Evolutionary conservation across 2,329 filamentous ascomycete genomes (phyloP).

Genomic region (Lachnellula willkommii): DNA sequence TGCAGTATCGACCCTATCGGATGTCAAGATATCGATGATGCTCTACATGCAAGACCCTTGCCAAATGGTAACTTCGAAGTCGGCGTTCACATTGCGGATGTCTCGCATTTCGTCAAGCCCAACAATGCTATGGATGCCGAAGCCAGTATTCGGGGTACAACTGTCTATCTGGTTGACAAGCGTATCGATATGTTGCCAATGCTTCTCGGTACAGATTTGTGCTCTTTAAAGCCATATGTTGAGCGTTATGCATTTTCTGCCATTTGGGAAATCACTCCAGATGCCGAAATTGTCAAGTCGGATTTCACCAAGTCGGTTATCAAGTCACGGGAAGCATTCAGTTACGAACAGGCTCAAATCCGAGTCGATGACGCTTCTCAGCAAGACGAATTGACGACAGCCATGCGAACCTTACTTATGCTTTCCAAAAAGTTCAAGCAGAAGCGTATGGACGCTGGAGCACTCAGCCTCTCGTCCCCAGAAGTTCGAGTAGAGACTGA

Average conservation of each 20-base stretch:
- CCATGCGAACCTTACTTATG: slow-evolving; percentile 80
- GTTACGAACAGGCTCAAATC: slow-evolving; percentile 92
- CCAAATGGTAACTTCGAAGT: slow-evolving; percentile 94
- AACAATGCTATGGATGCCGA: slow-evolving; percentile 96
- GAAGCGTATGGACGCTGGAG: slow-evolving; percentile 94
- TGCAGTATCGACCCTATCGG: slow-evolving; percentile 97
- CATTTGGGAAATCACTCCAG: slow-evolving; percentile 79
- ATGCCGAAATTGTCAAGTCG: slow-evolving; percentile 79
- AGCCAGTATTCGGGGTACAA: slow-evolving; percentile 88
- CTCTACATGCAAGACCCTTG: slow-evolving; percentile 76
- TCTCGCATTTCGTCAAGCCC: slow-evolving; percentile 98
- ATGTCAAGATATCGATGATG: slow-evolving; percentile 98
- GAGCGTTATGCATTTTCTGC: slow-evolving; percentile 85
- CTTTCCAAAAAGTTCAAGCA: slow-evolving; percentile 91
- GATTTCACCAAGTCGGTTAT: slow-evolving; percentile 97
- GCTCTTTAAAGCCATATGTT: slow-evolving; percentile 95
- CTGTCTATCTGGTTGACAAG: slow-evolving; percentile 96
- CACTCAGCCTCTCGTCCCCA: slow-evolving; percentile 91
- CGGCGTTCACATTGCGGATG: slow-evolving; percentile 96
- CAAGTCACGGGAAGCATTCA: slow-evolving; percentile 91
- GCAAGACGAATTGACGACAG: slow-evolving; percentile 80
- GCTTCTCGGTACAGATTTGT: slow-evolving; percentile 91
- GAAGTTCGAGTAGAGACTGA: slow-evolving; percentile 95
- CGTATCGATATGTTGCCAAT: slow-evolving; percentile 99
- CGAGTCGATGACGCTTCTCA: slow-evolving; percentile 86